Conservation (phyloP, 2,329 filamentous ascomycete genomes). For the Phaeosphaeriaceae sp. region DNA sequence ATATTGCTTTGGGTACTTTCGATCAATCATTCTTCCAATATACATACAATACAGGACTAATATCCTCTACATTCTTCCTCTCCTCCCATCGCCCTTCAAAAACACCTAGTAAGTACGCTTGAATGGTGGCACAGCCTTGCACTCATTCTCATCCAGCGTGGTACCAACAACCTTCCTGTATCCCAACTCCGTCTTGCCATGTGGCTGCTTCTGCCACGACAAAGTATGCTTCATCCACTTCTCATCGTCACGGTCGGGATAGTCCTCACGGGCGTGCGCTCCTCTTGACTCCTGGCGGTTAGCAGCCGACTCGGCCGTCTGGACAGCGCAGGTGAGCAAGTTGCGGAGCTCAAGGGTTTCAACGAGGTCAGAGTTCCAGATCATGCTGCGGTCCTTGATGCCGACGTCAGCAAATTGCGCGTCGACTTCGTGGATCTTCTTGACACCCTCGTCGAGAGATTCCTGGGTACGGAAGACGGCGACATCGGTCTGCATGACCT, state of each 20-base stretch:
- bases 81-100: conserved; percentile 1
- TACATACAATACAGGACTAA: conserved; percentile 46
- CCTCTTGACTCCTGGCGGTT: conserved; percentile 97
- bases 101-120: conserved; percentile 82
- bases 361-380: conserved; percentile 98
- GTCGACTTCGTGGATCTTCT: conserved; percentile 87
- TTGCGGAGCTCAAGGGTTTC: conserved; percentile 97
- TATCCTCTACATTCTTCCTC: conserved; percentile 8
- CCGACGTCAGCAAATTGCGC: conserved; percentile 80
- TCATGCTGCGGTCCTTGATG: conserved; percentile 99
- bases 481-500: conserved; percentile 97
- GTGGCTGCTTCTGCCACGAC: conserved; percentile 91
- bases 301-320: conserved; percentile 89
- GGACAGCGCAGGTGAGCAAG: conserved; percentile 92
- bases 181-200: conserved; percentile 83
- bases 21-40: conserved; percentile 36
- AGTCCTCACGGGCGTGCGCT: conserved; percentile 96
- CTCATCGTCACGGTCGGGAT: conserved; percentile 90
- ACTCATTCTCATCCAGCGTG: conserved; percentile 94
- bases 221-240: conserved; percentile 99
- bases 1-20: conserved; percentile 10
- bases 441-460: conserved; percentile 90
- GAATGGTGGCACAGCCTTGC: conserved; percentile 95
- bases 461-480: conserved; percentile 96
- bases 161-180: conserved; percentile 84